Evolutionary conservation across 192 early-diverging fungal genomes (phyloP), one percentile per base, ranked within the genome.

Genomic region (Jimgerdemannia flammicorona): DNA sequence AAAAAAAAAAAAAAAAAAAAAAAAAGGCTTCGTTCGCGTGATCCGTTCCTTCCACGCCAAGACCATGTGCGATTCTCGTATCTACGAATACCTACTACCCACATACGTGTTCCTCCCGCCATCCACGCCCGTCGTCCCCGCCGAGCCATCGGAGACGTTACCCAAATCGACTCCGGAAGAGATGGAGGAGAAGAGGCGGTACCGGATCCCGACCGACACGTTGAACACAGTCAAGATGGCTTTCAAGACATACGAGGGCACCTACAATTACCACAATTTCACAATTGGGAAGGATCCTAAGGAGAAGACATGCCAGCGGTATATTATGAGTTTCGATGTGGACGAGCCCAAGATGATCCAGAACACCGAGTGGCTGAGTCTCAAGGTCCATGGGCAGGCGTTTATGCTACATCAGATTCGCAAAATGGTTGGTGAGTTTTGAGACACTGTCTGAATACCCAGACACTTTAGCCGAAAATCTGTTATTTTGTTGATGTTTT

Each of bases 391-490:
- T 75, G 98, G 98, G 3, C 97, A 99, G 81, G 93, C 93, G 59
- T 99, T 99, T 75, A 99, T 99, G 97, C 85, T 99, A 43, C 97
- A 99, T 85, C 98, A 99, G 85, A 99, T 99, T 77, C 92, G 98
- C 49, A 99, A 99, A 78, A 99, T 99, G 98, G 94, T 99, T 74
- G 95, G 96, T 85, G 78, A 82, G 89, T 85, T 29, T 29, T 29
- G 29, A 29, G 29, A 29, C 29, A 29, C 29, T 29, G 29, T 29
- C 29, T 29, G 29, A 29, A 29, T 29, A 29, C 29, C 29, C n/a
- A n/a, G 29, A 29, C 29, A 29, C 29, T 29, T 29, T 29, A 29
- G 29, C 29, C 29, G 29, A 29, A 29, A 29, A 29, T 29, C 29
- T 1, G 1, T 29, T 29, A 29, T 29, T 29, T 29, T 29, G 29